These are phyloP conservation scores for Apiospora phragmitis DNA, from an alignment of 2,329 filamentous ascomycete species.

Conservation along the genomic window DNA sequence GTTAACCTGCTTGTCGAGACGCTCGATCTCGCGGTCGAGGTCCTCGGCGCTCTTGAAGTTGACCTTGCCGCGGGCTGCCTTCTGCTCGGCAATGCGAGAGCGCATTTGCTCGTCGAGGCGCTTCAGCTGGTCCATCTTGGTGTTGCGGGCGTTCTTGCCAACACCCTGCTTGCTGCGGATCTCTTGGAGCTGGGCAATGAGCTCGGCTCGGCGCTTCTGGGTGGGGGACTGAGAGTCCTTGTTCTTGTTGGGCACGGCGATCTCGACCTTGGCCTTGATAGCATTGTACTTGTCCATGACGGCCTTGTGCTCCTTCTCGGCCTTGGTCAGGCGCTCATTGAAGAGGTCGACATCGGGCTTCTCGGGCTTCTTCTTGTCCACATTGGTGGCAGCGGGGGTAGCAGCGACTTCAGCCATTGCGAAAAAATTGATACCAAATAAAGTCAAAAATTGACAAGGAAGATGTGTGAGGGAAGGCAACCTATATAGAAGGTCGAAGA, in stretches of 20 bases:
- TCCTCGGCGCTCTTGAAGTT: slow-evolving; percentile 87
- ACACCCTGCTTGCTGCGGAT: slow-evolving; percentile 87
- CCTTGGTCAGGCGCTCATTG: slow-evolving; percentile 75
- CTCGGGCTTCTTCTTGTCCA: slow-evolving; percentile 63
- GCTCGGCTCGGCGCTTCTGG: slow-evolving; percentile 81
- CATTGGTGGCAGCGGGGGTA: slow-evolving; percentile 44
- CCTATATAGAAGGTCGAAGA: slow-evolving; percentile 2
- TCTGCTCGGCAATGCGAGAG: slow-evolving; percentile 82
- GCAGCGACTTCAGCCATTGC: slow-evolving; percentile 51
- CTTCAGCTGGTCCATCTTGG: slow-evolving; percentile 88
- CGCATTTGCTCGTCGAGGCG: slow-evolving; percentile 87
- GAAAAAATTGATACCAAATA: slow-evolving; percentile 5
- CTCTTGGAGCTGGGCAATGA: slow-evolving; percentile 77
- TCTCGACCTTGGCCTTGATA: slow-evolving; percentile 85
- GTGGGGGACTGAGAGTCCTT: slow-evolving; percentile 74
- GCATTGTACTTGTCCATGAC: slow-evolving; percentile 78
- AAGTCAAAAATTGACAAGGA: neutral
- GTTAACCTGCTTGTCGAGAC: slow-evolving; percentile 83
- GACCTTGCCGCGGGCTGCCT: slow-evolving; percentile 77
- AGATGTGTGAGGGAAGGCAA: neutral
- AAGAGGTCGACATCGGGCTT: slow-evolving; percentile 86
- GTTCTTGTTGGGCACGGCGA: slow-evolving; percentile 70
- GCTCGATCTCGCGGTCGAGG: slow-evolving; percentile 78
- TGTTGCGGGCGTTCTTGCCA: slow-evolving; percentile 78
- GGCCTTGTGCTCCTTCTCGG: slow-evolving; percentile 83